These are phyloP conservation scores for Rhodamnia argentea DNA, from an alignment of 345 rosid species.

Conservation along the genomic window DNA sequence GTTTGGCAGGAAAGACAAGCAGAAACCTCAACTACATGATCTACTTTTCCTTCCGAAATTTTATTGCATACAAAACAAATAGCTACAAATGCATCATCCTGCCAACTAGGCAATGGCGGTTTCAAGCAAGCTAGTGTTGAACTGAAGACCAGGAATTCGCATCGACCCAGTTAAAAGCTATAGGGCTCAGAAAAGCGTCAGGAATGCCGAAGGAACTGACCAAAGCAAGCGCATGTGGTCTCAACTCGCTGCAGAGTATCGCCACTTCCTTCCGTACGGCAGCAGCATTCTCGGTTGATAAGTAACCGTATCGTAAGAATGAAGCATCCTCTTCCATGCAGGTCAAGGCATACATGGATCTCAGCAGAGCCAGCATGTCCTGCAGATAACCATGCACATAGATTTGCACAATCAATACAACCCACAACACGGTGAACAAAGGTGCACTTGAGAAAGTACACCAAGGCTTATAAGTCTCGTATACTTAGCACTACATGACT, in stretches of 20 bases:
- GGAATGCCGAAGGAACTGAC: slow-evolving; percentile 80
- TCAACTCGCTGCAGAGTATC: slow-evolving; percentile 59
- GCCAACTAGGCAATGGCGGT: neutral
- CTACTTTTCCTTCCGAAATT: neutral
- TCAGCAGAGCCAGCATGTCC: slow-evolving; percentile 44
- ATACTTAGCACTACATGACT: neutral
- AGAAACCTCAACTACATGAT: neutral
- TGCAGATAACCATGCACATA: slow-evolving; percentile 10
- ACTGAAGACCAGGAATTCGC: slow-evolving; percentile 73
- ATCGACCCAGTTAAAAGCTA: slow-evolving; percentile 85
- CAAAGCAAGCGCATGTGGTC: slow-evolving; percentile 73
- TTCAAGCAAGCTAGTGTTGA: slow-evolving; percentile 7
- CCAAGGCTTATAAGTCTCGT: neutral
- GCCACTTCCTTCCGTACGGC: slow-evolving; percentile 58
- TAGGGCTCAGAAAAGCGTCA: slow-evolving; percentile 62
- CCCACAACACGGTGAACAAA: neutral
- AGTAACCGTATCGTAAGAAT: slow-evolving; percentile 58
- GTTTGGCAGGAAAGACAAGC: neutral
- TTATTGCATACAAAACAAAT: neutral
- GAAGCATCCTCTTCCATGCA: slow-evolving; percentile 74
- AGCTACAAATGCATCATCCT: neutral
- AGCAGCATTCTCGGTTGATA: slow-evolving; percentile 47
- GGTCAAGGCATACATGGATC: slow-evolving; percentile 62
- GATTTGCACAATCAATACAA: neutral
- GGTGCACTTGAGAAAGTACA: neutral